Base-by-base conservation (phyloP, 2,329 filamentous ascomycete genomes). In the Exserohilum rostratum region DNA sequence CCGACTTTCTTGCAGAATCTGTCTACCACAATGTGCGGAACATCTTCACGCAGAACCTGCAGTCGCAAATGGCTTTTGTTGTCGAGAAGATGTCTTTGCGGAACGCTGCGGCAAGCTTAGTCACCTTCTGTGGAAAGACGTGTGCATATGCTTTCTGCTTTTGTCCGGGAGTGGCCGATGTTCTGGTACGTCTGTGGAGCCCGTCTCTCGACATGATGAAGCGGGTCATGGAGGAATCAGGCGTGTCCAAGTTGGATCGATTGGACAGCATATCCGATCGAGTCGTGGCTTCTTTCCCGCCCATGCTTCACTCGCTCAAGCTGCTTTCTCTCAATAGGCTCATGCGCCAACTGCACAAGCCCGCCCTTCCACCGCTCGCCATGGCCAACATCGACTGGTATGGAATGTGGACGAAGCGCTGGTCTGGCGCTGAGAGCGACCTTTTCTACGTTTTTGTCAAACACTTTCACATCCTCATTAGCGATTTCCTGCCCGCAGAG, bases 121-220 rank as follows among this genome's bases (percentile, higher is more conserved):
- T 96, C 53, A 89, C 89, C 27, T 96, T 96, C 71, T 91, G 90
- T 49, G 93, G 91, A 55, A 96, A 95, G 76, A 90, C 91, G 3
- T 93, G 90, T 68, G 92, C 93, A 2, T 96, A 96, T 74, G 92
- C 91, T 27, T 96, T 96, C 75, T 95, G 93, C 77, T 97, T 96
- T 68, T 93, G 90, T 25, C 91, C 91, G 0, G 91, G 91, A 4
- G 85, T 96, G 50, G 89, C 91, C 6, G 91, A 96, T 68, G 85
- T 96, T 46, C 80, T 96, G 44, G 85, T 93, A 22, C 86, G 91
- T 13, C 79, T 96, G 5, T 96, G 93, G 92, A 86, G 85, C 33
- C 81, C 91, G 17, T 85, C 87, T 2, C 79, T 87, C 3, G 86
- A 87, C 53, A 78, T 86, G 37, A 82, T 96, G 68, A 85, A 89